Evolutionary conservation across 805 yeast genomes (phyloP).

Genomic region (Schizosaccharomyces octosporus): DNA sequence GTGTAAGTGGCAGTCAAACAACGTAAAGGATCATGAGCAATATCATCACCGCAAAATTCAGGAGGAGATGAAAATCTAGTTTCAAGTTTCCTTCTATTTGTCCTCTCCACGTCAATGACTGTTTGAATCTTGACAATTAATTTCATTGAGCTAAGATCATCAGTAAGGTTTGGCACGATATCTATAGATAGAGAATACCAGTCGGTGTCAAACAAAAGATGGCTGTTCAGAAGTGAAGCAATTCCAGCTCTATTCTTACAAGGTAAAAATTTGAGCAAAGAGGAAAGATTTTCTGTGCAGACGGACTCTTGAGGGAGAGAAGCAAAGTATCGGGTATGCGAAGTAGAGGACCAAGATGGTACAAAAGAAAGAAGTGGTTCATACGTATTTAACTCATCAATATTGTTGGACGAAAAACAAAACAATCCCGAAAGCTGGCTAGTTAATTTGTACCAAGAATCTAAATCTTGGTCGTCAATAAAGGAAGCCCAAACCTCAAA

Average conservation of each 20-base stretch:
- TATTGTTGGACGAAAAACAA: slow-evolving; percentile 81
- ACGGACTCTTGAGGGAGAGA: slow-evolving; percentile 86
- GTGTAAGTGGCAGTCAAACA: not conserved
- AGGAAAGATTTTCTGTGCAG: slow-evolving; percentile 90
- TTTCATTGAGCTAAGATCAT: slow-evolving; percentile 22
- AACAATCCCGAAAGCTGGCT: slow-evolving; percentile 70
- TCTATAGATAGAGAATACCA: slow-evolving; percentile 92
- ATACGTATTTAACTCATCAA: slow-evolving; percentile 46
- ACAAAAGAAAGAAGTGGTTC: not conserved
- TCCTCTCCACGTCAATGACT: slow-evolving; percentile 45
- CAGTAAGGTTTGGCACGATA: slow-evolving; percentile 22
- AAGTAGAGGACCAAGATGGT: not conserved
- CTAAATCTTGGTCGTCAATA: slow-evolving; percentile 27
- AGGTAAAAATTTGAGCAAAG: slow-evolving; percentile 70
- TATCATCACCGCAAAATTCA: not conserved
- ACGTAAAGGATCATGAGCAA: not conserved
- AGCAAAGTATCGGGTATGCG: slow-evolving; percentile 32
- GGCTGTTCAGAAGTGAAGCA: slow-evolving; percentile 60
- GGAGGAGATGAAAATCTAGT: not conserved
- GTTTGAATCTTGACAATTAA: slow-evolving; percentile 25
- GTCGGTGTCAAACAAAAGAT: slow-evolving; percentile 48
- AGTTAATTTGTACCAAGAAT: slow-evolving; percentile 40
- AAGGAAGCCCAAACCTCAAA: slow-evolving; percentile 79
- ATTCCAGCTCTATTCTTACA: slow-evolving; percentile 81
- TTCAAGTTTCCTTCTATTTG: slow-evolving; percentile 24